A percentile compares a stretch with the other conserved stretches of the same genome.
These are phyloP conservation scores for Microsporum audouinii DNA, from an alignment of 2,329 filamentous ascomycete genomes.

Conservation along the genomic window DNA sequence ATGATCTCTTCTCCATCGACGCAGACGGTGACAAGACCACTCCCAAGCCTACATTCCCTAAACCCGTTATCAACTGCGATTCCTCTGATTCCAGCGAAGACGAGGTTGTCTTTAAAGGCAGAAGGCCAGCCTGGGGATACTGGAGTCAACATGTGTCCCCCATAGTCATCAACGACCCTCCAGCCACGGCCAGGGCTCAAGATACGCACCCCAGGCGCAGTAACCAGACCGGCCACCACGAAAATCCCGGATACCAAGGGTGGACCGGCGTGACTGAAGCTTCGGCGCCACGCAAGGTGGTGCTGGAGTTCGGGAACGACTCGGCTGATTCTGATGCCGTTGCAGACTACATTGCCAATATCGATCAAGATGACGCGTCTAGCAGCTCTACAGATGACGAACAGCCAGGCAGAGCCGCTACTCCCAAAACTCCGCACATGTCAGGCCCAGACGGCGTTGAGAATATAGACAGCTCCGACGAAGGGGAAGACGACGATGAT, in stretches of 20 bases:
- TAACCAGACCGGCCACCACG: not conserved
- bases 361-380: slow-evolving; percentile 11
- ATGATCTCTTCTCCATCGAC: slow-evolving; percentile 28
- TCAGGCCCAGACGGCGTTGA: not conserved
- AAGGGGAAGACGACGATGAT: slow-evolving; percentile 20
- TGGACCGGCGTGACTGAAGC: not conserved
- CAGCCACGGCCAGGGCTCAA: not conserved
- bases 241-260: not conserved
- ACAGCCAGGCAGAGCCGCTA: not conserved
- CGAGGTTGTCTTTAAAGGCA: slow-evolving; percentile 31
- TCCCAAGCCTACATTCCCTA: slow-evolving; percentile 19
- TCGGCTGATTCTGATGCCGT: slow-evolving; percentile 13
- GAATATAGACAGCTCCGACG: not conserved
- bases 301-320: not conserved
- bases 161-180: not conserved
- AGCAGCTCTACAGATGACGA: slow-evolving; percentile 9
- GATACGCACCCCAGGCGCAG: not conserved
- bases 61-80: slow-evolving; percentile 20
- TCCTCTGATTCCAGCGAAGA: slow-evolving; percentile 58
- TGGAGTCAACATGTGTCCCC: not conserved
- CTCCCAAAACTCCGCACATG: not conserved
- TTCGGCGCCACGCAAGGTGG: not conserved
- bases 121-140: slow-evolving; percentile 11
- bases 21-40: slow-evolving; percentile 18
- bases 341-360: slow-evolving; percentile 33